A percentile compares a stretch with the other conserved stretches of the same genome.
Evolutionary conservation across 306 rosid species (phyloP).

Genomic region (Arachis stenosperma): DNA sequence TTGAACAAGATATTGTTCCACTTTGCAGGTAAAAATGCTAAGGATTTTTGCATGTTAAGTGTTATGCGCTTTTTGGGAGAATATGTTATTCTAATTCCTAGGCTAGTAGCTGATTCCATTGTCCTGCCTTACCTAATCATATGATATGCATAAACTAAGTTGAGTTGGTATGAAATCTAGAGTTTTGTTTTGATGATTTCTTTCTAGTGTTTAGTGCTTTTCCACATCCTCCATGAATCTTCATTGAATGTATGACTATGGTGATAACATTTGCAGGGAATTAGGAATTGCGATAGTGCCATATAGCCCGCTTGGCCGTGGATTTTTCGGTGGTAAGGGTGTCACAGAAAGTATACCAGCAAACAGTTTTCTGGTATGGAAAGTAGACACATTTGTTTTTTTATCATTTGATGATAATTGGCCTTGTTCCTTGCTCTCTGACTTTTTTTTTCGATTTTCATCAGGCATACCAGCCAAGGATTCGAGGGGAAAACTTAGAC

Average conservation of each 20-base stretch:
- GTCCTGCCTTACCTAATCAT: neutral
- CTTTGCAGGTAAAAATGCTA: conserved; percentile 59
- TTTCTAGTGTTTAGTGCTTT: conserved; percentile 8
- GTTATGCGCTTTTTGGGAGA: neutral
- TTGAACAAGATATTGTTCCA: conserved; percentile 68
- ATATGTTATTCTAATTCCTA: neutral
- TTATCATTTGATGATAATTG: neutral
- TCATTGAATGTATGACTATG: conserved; percentile 18
- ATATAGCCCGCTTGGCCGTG: conserved; percentile 87
- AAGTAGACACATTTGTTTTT: conserved; percentile 9
- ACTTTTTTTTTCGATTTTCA: conserved; percentile 13
- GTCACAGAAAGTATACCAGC: conserved; percentile 67
- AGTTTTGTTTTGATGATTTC: neutral
- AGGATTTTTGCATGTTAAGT: neutral
- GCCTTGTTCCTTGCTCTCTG: conserved; percentile 7
- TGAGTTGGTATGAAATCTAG: no score
- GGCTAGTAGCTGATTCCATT: neutral
- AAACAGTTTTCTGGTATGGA: conserved; percentile 51
- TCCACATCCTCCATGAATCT: conserved; percentile 20
- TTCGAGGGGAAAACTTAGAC: conserved; percentile 64
- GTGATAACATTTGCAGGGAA: conserved; percentile 52
- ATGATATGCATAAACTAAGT: neutral
- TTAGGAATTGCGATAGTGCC: conserved; percentile 87
- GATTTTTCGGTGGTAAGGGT: conserved; percentile 82
- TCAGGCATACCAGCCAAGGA: conserved; percentile 60